phyloP scores from a whole-genome alignment of 2,329 filamentous ascomycete species.

The Sclerotinia spermophila region DNA sequence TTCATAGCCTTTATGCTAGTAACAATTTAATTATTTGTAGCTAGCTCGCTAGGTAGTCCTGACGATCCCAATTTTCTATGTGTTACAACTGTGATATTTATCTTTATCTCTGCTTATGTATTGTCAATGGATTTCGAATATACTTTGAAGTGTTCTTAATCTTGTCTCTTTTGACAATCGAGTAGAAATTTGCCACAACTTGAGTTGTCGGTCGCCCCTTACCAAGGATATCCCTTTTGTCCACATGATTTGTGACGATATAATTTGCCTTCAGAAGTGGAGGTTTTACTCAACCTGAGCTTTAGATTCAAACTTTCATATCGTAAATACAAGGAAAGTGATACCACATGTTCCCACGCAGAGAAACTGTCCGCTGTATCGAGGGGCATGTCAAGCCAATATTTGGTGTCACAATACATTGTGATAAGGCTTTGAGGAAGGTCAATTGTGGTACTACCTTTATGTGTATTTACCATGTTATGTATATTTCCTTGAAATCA shows the following conservation, averaged over 20 bases:
- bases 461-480: background rate
- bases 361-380: background rate
- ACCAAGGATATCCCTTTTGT: background rate
- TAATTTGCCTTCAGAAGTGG: background rate
- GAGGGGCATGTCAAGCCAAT: background rate
- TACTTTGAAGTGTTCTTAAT: background rate
- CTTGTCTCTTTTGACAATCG: background rate
- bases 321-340: background rate
- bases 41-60: background rate
- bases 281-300: background rate
- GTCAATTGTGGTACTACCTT: background rate
- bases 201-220: background rate
- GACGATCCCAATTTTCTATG: background rate
- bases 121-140: background rate
- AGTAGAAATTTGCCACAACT: background rate
- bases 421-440: background rate
- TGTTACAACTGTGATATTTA: background rate
- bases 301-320: background rate
- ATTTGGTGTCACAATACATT: background rate
- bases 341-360: background rate
- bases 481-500: conserved; percentile 1
- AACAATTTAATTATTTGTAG: background rate
- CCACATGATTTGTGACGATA: background rate
- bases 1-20: background rate
- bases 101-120: background rate